A percentile compares a stretch with the other conserved stretches of the same genome.
phyloP scores from a whole-genome alignment of 352 stramenopile species.

The Pelagophyceae sp. region DNA sequence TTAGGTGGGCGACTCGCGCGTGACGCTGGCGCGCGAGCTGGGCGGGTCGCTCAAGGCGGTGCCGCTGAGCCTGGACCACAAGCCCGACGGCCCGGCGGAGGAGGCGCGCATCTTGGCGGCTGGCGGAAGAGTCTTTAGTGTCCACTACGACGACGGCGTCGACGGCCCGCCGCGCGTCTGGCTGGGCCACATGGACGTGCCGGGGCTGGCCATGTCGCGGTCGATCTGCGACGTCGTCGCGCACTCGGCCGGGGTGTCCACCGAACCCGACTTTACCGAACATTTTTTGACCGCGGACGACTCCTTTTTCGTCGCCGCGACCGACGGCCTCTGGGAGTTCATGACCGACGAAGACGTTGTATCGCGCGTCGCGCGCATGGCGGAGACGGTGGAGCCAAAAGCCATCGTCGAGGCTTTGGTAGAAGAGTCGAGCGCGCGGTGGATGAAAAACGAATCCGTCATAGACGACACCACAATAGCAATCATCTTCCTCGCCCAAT shows the following conservation, averaged over 20 bases:
- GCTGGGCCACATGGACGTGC: slow-evolving; percentile 94
- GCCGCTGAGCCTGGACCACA: slow-evolving; percentile 93
- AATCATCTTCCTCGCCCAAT: slow-evolving; percentile 80
- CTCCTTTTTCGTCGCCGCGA: slow-evolving; percentile 89
- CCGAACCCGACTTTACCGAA: slow-evolving; percentile 85
- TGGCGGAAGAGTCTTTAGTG: slow-evolving; percentile 90
- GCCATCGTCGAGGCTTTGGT: slow-evolving; percentile 79
- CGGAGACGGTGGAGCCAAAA: slow-evolving; percentile 42
- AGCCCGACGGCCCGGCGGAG: slow-evolving; percentile 85
- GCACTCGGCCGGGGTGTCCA: slow-evolving; percentile 86
- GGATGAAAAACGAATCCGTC: slow-evolving; percentile 97
- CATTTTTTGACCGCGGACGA: slow-evolving; percentile 59
- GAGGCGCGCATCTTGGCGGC: slow-evolving; percentile 84
- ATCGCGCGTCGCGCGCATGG: slow-evolving; percentile 35
- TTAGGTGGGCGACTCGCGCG: slow-evolving; percentile 89
- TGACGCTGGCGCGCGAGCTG: slow-evolving; percentile 71
- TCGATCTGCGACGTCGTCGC: slow-evolving; percentile 91
- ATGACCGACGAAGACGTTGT: slow-evolving; percentile 89
- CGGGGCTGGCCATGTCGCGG: slow-evolving; percentile 91
- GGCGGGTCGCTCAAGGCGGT: slow-evolving; percentile 50
- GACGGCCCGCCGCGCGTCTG: slow-evolving; percentile 94
- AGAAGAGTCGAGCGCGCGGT: slow-evolving; percentile 85
- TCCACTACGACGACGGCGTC: slow-evolving; percentile 97
- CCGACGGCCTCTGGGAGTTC: slow-evolving; percentile 98
- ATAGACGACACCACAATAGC: slow-evolving; percentile 98